Evolutionary conservation across 768 basidiomycete species (phyloP), one percentile per base, ranked within the genome.

Genomic region (Russula earlei): DNA sequence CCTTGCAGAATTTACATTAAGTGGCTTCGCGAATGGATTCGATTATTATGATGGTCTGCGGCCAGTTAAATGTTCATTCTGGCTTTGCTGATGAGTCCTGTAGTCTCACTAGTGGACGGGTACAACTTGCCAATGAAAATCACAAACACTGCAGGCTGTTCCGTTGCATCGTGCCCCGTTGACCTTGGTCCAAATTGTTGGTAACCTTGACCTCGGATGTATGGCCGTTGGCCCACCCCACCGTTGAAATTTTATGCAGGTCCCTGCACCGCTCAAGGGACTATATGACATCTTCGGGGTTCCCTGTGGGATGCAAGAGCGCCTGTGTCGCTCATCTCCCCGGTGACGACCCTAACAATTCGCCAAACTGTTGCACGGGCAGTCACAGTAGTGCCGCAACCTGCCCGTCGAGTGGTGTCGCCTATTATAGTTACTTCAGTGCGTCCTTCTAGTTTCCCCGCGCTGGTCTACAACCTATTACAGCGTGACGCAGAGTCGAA

Each of bases 351-450:
- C 66, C 62, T 3, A 80, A 60, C 33, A 76, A 85, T 69, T 82
- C 81, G 22, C 67, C 74, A 5, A 82, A 84, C 63, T 85, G 29
- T 67, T 87, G 84, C 71, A 76, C 76, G 15, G 85, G 85, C 10
- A 67, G 65, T 40, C 71, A 76, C 67, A 68, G 67, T 66, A 81
- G 78, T 5, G 67, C 80, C 1, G 67, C 63, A 10, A 83, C 81
- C 0, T 52, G 34, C 1, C 34, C 10, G 34, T 36, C 34, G 34
- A 14, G 12, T 36, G 10, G 34, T 36, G 15, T 79, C 5, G 7
- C 5, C 7, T 31, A 31, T 31, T 31, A 31, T 31, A 10, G 10
- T 31, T 31, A 75, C 67, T 79, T 78, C 69, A 80, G 77, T 75
- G 42, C 47, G 70, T 67, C 27, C 5, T 34, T 36, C 10, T 14